phyloP scores from a whole-genome alignment of 1,284 basidiomycete genomes.

The Trichosporon asahii region DNA sequence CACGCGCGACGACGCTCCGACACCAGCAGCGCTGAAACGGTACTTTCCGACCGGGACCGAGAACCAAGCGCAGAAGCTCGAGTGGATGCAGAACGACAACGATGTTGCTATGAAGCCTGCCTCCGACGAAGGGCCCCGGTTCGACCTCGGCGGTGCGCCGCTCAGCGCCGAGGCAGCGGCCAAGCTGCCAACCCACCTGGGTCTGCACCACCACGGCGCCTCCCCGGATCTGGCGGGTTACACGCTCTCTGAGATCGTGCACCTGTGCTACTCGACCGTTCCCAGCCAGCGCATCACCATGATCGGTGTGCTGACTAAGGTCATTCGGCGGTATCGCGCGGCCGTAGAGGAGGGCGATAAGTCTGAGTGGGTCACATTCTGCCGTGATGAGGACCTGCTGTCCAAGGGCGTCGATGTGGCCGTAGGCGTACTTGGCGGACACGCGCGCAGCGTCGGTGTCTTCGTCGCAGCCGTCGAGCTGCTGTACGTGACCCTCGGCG shows the following conservation, averaged over 20 bases:
- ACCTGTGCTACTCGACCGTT: slow-evolving; percentile 75
- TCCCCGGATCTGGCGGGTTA: slow-evolving; percentile 82
- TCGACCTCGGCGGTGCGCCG: slow-evolving; percentile 68
- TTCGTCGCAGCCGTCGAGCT: slow-evolving; percentile 38
- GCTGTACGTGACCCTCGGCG: slow-evolving; percentile 33
- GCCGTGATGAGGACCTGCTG: slow-evolving; percentile 13
- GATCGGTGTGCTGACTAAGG: slow-evolving; percentile 67
- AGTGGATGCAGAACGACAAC: slow-evolving; percentile 57
- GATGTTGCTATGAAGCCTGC: slow-evolving; percentile 37
- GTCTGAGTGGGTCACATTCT: slow-evolving; percentile 18
- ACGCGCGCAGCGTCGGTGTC: slow-evolving; percentile 27
- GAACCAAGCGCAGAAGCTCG: slow-evolving; percentile 61
- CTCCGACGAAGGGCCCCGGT: slow-evolving; percentile 51
- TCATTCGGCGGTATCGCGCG: slow-evolving; percentile 49
- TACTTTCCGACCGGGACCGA: slow-evolving; percentile 71
- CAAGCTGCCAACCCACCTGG: slow-evolving; percentile 69
- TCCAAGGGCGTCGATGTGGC: slow-evolving; percentile 19
- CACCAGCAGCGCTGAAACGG: slow-evolving; percentile 73
- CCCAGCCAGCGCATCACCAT: slow-evolving; percentile 79
- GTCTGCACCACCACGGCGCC: slow-evolving; percentile 77
- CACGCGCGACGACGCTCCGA: slow-evolving; percentile 51
- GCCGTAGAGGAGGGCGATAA: slow-evolving; percentile 14
- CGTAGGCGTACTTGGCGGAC: slow-evolving; percentile 12
- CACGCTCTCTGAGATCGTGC: slow-evolving; percentile 79
- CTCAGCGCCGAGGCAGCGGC: slow-evolving; percentile 56